A percentile compares a stretch with the other conserved stretches of the same genome.
Conservation (phyloP, 257 asterid genomes). For the Solanum corneliomulleri region DNA sequence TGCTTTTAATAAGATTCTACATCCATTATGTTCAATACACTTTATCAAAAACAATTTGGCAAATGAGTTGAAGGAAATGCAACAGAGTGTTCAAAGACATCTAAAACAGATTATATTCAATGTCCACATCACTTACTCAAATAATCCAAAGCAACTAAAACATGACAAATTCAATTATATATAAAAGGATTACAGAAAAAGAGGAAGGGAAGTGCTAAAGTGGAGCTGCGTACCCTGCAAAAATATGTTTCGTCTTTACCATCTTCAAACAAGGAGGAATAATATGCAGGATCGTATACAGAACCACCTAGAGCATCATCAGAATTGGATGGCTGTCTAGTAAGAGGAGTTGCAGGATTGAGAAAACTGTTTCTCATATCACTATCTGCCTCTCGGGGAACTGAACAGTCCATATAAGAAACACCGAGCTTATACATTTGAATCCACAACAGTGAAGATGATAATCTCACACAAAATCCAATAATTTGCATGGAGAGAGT, state of each 20-base stretch:
- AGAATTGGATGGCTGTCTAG: constrained; percentile 50
- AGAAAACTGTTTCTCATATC: constrained; percentile 78
- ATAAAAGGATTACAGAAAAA: neutral
- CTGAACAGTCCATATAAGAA: constrained; percentile 47
- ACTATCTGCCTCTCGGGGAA: constrained; percentile 52
- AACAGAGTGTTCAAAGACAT: neutral
- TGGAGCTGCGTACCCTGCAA: constrained; percentile 37
- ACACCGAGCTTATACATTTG: constrained; percentile 96
- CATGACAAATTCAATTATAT: neutral
- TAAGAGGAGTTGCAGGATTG: constrained; percentile 60
- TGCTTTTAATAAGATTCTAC: neutral
- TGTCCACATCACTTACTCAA: neutral
- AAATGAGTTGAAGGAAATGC: neutral
- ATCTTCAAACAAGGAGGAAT: constrained; percentile 74
- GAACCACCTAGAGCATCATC: constrained; percentile 71
- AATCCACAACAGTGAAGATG: constrained; percentile 78
- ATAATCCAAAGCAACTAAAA: neutral
- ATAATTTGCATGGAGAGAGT: constrained; percentile 75
- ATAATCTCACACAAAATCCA: constrained; percentile 66
- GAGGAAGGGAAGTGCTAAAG: neutral
- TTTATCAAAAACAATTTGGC: no score
- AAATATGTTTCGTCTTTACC: constrained; percentile 36
- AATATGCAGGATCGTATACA: constrained; percentile 65
- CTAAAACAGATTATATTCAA: neutral
- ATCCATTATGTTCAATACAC: neutral